Conservation (phyloP, 1,284 basidiomycete genomes). For the Phylloboletellus chloephorus region DNA sequence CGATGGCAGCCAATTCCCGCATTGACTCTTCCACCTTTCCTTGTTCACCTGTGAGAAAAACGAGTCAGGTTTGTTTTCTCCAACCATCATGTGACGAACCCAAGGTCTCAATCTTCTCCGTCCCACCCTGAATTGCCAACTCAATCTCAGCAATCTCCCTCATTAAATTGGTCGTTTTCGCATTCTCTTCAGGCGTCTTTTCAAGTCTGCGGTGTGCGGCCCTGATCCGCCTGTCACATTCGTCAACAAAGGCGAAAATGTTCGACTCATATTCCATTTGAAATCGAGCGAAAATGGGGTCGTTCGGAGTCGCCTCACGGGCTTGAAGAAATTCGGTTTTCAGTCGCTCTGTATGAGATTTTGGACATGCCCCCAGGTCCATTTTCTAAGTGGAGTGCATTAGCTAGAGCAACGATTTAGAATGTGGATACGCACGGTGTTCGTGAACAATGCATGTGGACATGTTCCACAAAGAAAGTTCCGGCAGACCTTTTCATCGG, state of each 20-base stretch:
- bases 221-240: constrained; percentile 95
- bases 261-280: constrained; percentile 94
- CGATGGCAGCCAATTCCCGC: constrained; percentile 94
- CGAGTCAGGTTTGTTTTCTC: constrained; percentile 11
- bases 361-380: constrained; percentile 97
- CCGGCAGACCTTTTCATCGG: constrained; percentile 97
- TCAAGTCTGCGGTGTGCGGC: constrained; percentile 92
- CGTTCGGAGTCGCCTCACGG: constrained; percentile 65
- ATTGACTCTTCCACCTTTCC: constrained; percentile 99
- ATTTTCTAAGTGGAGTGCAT: constrained; percentile 76
- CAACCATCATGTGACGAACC: constrained; percentile 45
- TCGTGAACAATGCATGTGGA: constrained; percentile 96
- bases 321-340: constrained; percentile 88
- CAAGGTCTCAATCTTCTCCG: constrained; percentile 94
- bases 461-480: constrained; percentile 98
- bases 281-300: constrained; percentile 79
- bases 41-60: constrained; percentile 66
- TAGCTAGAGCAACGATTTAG: constrained; percentile 4
- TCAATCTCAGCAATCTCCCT: constrained; percentile 99
- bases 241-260: constrained; percentile 94
- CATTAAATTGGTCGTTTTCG: constrained; percentile 98
- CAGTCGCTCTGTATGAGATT: constrained; percentile 91
- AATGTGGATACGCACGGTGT: constrained; percentile 69
- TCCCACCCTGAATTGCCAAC: constrained; percentile 95
- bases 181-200: constrained; percentile 99